Percentiles rank a stretch among this genome's conserved stretches.
Conservation (phyloP, 371 early-diverging fungal species). For the Apophysomyces variabilis region DNA sequence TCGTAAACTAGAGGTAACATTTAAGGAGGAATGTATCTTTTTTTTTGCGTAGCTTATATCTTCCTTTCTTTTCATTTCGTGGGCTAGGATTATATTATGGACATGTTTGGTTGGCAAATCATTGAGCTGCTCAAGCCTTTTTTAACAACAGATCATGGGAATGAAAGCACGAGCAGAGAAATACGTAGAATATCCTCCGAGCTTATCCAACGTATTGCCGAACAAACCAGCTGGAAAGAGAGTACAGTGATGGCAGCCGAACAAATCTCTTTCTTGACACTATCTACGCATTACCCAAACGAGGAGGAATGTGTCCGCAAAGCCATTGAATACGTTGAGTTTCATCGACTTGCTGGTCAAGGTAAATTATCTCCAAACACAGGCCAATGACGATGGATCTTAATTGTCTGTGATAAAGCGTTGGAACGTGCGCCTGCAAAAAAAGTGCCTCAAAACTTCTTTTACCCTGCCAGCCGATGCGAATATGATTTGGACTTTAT, state of each 20-base stretch:
- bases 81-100: neutral
- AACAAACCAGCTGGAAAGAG: conserved; percentile 10
- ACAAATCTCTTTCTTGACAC: conserved; percentile 18
- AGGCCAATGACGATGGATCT: no score
- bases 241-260: conserved; percentile 13
- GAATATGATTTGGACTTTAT: conserved; percentile 5
- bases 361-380: neutral
- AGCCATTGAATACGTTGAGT: conserved; percentile 12
- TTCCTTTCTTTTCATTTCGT: no score
- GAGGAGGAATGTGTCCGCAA: conserved; percentile 9
- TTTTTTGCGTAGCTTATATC: no score
- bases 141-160: conserved; percentile 13
- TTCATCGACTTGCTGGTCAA: conserved; percentile 14
- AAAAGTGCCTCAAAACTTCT: neutral
- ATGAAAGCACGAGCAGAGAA: conserved; percentile 1
- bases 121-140: conserved; percentile 16
- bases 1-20: neutral
- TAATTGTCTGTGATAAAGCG: neutral
- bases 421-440: neutral
- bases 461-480: conserved; percentile 12
- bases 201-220: conserved; percentile 12
- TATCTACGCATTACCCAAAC: conserved; percentile 3
- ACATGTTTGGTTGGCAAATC: conserved; percentile 13
- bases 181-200: conserved; percentile 7
- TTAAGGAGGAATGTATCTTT: neutral